Conservation (phyloP, 2,329 filamentous ascomycete genomes). For the Verticillium tricorpus region DNA sequence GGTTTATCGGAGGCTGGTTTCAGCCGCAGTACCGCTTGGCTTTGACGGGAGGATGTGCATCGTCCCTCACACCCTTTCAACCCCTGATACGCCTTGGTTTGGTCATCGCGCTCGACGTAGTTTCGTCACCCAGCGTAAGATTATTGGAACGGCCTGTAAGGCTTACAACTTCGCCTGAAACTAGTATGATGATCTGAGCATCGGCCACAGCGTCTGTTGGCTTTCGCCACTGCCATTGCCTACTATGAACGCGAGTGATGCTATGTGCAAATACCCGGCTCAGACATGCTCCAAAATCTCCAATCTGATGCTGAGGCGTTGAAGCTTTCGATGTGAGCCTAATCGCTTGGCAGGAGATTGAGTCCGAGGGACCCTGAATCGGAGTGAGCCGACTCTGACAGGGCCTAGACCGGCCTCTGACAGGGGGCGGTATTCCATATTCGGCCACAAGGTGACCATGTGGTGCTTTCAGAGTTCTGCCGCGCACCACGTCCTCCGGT, state of each 20-base stretch:
- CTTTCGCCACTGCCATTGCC: not conserved
- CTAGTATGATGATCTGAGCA: not conserved
- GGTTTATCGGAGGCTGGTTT: slow-evolving; percentile 1
- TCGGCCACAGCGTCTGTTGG: not conserved
- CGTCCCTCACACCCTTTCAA: not conserved
- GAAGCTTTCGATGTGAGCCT: not conserved
- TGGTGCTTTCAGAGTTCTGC: not conserved
- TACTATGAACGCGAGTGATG: not conserved
- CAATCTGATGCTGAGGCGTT: not conserved
- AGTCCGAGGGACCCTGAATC: not conserved
- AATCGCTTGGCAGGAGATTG: not conserved
- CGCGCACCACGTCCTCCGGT: not conserved
- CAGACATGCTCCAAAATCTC: not conserved
- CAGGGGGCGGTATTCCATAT: not conserved
- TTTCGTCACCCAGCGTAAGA: not conserved
- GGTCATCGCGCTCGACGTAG: not conserved
- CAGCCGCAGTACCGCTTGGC: not conserved
- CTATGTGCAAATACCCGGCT: not conserved
- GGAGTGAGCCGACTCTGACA: not conserved
- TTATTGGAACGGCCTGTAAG: not conserved
- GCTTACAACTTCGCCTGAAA: not conserved
- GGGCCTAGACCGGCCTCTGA: not conserved
- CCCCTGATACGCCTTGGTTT: not conserved
- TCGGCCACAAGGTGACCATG: not conserved
- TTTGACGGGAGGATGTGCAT: not conserved